Evolutionary conservation across 2,329 filamentous ascomycete genomes (phyloP), one percentile per base, ranked within the genome.

Genomic region (Fusarium torulosum): DNA sequence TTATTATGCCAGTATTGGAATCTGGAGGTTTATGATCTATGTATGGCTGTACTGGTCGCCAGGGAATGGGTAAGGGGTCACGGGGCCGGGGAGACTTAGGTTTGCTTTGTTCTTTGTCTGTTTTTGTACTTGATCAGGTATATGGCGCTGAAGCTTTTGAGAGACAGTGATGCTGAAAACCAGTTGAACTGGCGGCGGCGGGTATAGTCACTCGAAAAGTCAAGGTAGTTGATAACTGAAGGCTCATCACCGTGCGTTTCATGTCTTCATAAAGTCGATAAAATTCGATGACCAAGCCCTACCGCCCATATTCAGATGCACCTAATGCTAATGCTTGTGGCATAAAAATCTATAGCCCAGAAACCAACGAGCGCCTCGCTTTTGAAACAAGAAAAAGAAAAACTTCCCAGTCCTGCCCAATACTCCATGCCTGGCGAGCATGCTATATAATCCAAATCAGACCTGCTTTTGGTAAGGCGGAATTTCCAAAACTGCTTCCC

Each of bases 401-500:
- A 23, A 41, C 45, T 23, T 43, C 45, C 37, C 50, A 49, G 29
- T 9, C 23, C 31, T 41, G 37, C 35, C 15, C 29, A 31, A 19
- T 38, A 42, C 40, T 11, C 27, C 21, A 63, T 15, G 37, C 19
- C 17, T 14, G 17, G 45, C 27, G 42, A 25, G 15, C 35, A 25
- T 27, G 15, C 4, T 19, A 19, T 27, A 41, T 17, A 13, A 41
- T 33, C 45, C 33, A 42, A 21, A 14, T 55, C 20, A 68, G 17
- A 41, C 29, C 42, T 65, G 51, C 44, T 68, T 72, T 29, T 72
- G 69, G 38, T 72, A 53, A 7, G 77, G 75, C 7, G 57, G 53
- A 13, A 80, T 78, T 70, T 85, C 79, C 6, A 81, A 62, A 6
- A 82, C 76, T 10, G 91, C 79, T 37, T 84, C 73, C 1, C 88